These are phyloP conservation scores for Funneliformis geosporum DNA, from an alignment of 192 early-diverging fungal species.

Conservation along the genomic window DNA sequence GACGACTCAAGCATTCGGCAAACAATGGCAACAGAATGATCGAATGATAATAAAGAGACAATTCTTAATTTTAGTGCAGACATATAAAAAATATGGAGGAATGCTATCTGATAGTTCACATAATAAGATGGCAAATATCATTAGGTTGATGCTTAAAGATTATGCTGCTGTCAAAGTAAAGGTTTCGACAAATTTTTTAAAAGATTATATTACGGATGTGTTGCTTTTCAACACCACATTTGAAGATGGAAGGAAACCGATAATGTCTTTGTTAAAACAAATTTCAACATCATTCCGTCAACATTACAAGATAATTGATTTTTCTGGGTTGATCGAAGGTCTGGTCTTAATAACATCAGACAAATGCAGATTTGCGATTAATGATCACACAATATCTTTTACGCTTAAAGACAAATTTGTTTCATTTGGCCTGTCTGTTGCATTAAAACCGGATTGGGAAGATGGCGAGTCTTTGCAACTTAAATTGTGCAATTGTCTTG, in stretches of 20 bases:
- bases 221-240: not conserved
- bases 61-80: constrained; percentile 50
- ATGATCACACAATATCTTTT: constrained; percentile 38
- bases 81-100: constrained; percentile 47
- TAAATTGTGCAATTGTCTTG: constrained; percentile 46
- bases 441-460: constrained; percentile 47
- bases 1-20: constrained; percentile 45
- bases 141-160: constrained; percentile 50
- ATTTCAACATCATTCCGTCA: constrained; percentile 37
- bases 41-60: constrained; percentile 57
- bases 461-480: constrained; percentile 36
- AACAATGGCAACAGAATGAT: constrained; percentile 62
- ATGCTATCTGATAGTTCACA: constrained; percentile 48
- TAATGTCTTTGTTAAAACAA: constrained; percentile 32
- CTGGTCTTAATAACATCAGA: constrained; percentile 42
- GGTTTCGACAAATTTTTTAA: constrained; percentile 49
- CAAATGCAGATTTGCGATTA: constrained; percentile 36
- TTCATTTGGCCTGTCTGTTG: constrained; percentile 39
- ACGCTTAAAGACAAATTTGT: constrained; percentile 49
- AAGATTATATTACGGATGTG: constrained; percentile 49
- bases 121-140: constrained; percentile 49
- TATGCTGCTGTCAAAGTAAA: constrained; percentile 42
- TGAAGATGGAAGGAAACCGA: constrained; percentile 30
- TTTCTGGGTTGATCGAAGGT: constrained; percentile 49
- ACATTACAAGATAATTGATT: constrained; percentile 51